These are phyloP conservation scores for Penicillium sp. DNA, from an alignment of 2,329 filamentous ascomycete genomes.

Conservation along the genomic window DNA sequence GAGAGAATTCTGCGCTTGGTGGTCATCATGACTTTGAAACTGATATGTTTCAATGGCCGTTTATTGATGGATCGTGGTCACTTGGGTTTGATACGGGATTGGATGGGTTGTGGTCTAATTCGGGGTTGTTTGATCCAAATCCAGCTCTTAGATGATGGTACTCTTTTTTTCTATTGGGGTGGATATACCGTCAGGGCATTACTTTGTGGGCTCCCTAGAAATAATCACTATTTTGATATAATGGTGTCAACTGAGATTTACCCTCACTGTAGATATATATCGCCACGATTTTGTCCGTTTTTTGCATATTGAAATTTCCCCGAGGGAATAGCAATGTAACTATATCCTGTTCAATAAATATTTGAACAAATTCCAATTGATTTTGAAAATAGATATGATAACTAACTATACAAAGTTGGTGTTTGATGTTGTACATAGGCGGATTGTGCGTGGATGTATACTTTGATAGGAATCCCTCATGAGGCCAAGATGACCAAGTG, in stretches of 20 bases:
- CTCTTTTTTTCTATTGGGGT: neutral
- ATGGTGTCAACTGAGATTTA: neutral
- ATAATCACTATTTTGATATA: fast-evolving
- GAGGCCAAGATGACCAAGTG: fast-evolving
- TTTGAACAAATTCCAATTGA: neutral
- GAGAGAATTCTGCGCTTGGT: constrained; percentile 5
- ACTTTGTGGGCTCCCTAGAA: fast-evolving
- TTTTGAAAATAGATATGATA: neutral
- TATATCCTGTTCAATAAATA: neutral
- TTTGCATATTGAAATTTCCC: fast-evolving
- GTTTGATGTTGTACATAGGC: neutral
- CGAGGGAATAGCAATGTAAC: fast-evolving
- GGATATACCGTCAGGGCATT: fast-evolving
- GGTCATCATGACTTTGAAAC: constrained; percentile 30
- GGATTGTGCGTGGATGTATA: neutral
- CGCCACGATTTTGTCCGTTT: neutral
- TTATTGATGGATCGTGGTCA: constrained; percentile 38
- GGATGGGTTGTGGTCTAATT: constrained; percentile 32
- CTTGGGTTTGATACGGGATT: constrained; percentile 34
- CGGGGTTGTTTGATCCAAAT: constrained; percentile 17
- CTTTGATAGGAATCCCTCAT: neutral
- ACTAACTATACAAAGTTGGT: neutral
- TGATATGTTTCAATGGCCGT: constrained; percentile 41
- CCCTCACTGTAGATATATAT: neutral
- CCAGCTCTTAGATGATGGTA: constrained; percentile 6